phyloP scores from a whole-genome alignment of 306 rosid species.

The Benincasa hispida region DNA sequence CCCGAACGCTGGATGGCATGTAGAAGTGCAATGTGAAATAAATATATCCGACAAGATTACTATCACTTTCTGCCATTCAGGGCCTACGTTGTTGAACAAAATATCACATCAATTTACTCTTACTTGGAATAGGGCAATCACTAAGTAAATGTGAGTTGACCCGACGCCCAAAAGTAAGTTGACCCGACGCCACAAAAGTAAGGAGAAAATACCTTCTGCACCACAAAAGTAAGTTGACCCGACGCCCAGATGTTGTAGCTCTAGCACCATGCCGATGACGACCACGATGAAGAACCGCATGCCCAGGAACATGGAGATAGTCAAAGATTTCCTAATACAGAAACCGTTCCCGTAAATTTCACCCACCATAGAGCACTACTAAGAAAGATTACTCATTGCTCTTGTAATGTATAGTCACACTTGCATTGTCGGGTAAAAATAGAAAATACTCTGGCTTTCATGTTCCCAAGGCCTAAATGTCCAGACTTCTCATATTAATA shows the following conservation, averaged over 20 bases:
- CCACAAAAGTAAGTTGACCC: conserved; percentile 77
- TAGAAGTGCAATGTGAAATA: background rate
- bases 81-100: background rate
- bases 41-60: background rate
- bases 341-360: background rate
- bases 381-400: background rate
- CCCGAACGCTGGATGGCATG: background rate
- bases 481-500: background rate
- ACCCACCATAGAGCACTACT: background rate
- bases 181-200: conserved; percentile 30
- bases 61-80: background rate
- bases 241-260: conserved; percentile 68
- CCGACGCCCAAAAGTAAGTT: conserved; percentile 63
- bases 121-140: background rate
- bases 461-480: background rate
- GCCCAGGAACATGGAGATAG: conserved; percentile 66
- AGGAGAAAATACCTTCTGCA: conserved; percentile 65
- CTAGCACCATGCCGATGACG: conserved; percentile 90
- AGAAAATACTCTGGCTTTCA: background rate
- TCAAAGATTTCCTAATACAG: conserved; percentile 58
- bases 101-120: background rate
- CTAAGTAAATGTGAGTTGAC: conserved; percentile 43
- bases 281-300: conserved; percentile 82
- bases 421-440: background rate
- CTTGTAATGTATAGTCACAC: background rate